Conservation (phyloP, 805 yeast genomes). For the Cyberlindnera xylosilytica region DNA sequence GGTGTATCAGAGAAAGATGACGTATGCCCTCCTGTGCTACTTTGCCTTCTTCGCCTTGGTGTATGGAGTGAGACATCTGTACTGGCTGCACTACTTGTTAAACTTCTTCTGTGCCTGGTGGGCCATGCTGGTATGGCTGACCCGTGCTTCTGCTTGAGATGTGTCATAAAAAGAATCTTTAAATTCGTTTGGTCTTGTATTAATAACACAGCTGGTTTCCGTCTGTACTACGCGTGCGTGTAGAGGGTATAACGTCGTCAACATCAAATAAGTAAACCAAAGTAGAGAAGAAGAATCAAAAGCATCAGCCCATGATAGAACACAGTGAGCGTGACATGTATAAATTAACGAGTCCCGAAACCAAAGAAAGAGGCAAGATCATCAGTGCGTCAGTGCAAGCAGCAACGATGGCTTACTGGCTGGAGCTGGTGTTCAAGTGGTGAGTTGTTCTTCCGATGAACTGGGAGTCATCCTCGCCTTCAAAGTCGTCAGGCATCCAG, state of each 20-base stretch:
- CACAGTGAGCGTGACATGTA: no score
- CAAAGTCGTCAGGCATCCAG: conserved; percentile 28
- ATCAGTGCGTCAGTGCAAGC: no score
- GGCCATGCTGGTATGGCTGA: conserved; percentile 28
- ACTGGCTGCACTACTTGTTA: conserved; percentile 76
- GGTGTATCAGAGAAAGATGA: conserved; percentile 29
- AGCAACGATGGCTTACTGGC: not conserved
- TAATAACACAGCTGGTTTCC: no score
- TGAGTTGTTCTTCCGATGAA: conserved; percentile 25
- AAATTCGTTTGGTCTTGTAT: no score
- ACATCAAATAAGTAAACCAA: no score
- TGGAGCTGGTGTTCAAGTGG: conserved; percentile 7
- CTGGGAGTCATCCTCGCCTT: conserved; percentile 18
- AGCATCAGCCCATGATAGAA: not conserved
- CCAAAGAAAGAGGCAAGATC: no score
- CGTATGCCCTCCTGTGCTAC: conserved; percentile 43
- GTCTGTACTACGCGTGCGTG: no score
- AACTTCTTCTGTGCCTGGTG: conserved; percentile 61
- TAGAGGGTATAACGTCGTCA: no score
- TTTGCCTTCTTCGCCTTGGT: conserved; percentile 58
- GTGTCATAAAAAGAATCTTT: no score
- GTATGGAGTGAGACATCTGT: conserved; percentile 80
- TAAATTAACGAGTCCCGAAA: no score
- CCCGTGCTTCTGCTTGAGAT: no score
- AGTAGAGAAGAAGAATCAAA: not conserved